phyloP scores from a whole-genome alignment of 192 early-diverging fungal genomes.

The Helicostylum pulchrum region DNA sequence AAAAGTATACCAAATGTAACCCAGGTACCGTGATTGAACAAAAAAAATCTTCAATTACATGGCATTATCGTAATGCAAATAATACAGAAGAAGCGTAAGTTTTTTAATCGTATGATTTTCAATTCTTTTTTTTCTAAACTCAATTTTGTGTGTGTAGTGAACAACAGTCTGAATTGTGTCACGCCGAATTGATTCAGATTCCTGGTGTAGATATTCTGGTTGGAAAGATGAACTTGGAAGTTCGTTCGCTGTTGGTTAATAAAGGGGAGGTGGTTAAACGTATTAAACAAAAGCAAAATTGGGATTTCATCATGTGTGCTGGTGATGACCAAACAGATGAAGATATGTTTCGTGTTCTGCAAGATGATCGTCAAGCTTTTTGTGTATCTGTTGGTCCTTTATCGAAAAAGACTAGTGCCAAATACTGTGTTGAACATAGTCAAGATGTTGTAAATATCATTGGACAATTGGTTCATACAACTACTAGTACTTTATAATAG shows the following conservation, averaged over 20 bases:
- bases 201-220: conserved; percentile 86
- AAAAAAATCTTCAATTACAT: conserved; percentile 90
- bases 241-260: conserved; percentile 87
- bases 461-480: conserved; percentile 23
- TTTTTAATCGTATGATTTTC: not conserved
- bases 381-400: conserved; percentile 77
- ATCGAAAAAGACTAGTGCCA: conserved; percentile 80
- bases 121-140: not conserved
- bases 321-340: conserved; percentile 98
- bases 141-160: conserved; percentile 5
- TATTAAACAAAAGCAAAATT: conserved; percentile 58
- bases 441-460: conserved; percentile 57
- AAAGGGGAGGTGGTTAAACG: conserved; percentile 97
- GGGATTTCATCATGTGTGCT: conserved; percentile 89
- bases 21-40: conserved; percentile 89
- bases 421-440: conserved; percentile 76
- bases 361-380: conserved; percentile 38
- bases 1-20: conserved; percentile 87
- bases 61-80: conserved; percentile 82
- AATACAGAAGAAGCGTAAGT: conserved; percentile 28
- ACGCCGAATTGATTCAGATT: conserved; percentile 18
- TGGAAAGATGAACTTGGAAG: conserved; percentile 97
- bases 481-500: conserved; percentile 13
- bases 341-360: conserved; percentile 88
- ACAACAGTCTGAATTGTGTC: conserved; percentile 20